A percentile compares a stretch with the other conserved stretches of the same genome.
Conservation (phyloP, 306 rosid species). For the Acacia acuminata region DNA sequence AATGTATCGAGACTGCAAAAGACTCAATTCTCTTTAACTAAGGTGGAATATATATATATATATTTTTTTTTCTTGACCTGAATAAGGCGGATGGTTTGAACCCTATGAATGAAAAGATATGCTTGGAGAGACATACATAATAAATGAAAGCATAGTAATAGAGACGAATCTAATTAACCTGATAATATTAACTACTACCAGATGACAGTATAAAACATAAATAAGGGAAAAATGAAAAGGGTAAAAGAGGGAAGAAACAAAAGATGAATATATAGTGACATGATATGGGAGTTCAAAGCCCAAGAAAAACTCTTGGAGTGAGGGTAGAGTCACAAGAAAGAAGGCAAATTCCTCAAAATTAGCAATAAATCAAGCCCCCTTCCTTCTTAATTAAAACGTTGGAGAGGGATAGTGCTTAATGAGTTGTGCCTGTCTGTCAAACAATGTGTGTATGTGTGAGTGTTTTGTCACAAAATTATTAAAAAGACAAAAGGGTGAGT, state of each 20-base stretch:
- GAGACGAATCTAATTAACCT: not conserved
- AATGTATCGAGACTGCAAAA: too few relatives aligned
- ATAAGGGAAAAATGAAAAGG: conserved; percentile 34
- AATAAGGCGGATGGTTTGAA: not conserved
- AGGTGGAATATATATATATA: not conserved
- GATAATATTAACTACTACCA: not conserved
- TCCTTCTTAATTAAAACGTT: conserved; percentile 37
- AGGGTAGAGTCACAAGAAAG: conserved; percentile 48
- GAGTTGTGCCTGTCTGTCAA: conserved; percentile 86
- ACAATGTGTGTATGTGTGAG: not conserved
- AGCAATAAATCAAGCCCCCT: conserved; percentile 47
- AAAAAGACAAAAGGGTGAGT: conserved; percentile 6
- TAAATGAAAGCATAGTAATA: not conserved
- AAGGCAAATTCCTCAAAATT: conserved; percentile 75
- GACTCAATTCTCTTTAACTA: not conserved
- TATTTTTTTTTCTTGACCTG: too few relatives aligned
- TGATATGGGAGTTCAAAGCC: conserved; percentile 36
- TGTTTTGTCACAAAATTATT: conserved; percentile 38
- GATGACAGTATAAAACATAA: not conserved
- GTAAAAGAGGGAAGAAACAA: conserved; percentile 33
- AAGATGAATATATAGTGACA: not conserved
- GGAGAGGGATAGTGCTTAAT: conserved; percentile 63
- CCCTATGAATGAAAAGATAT: not conserved
- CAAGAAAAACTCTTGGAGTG: conserved; percentile 67
- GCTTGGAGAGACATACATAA: too few relatives aligned